Evolutionary conservation across 768 basidiomycete genomes (phyloP), one percentile per base, ranked within the genome.

Genomic region (Leccinum subgranulosum): DNA sequence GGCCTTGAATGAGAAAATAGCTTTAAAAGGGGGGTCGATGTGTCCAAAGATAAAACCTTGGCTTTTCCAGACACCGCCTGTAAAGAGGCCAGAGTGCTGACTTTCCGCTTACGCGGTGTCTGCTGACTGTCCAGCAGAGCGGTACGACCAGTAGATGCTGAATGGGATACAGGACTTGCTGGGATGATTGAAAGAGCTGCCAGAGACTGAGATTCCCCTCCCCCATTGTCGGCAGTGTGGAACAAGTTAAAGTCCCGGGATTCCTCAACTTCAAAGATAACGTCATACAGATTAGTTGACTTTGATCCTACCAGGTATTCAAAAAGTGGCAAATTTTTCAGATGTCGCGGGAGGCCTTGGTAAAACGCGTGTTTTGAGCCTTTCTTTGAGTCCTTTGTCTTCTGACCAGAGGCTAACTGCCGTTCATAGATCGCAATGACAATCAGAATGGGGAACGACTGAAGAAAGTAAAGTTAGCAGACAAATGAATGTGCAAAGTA

Each of bases 371-470:
- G 78, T 2, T 83, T 82, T 12, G 80, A 76, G 43, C 78, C 79
- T 59, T 74, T 80, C 46, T 84, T 76, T 1, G 76, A 75, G 59
- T 81, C 79, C n/a, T 82, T 80, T 52, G 81, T 71, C 39, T 66
- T 76, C 54, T 76, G 76, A 3, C 83, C 82, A 19, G 77, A 70
- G 8, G 80, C 76, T 21, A 90, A 73, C 66, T 83, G 84, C 2
- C 93, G 81, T 73, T 97, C 94, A 70, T 94, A 94, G 10, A 86
- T 66, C 7, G 84, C 84, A 57, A 97, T 94, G 51, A 79, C 67
- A 29, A 94, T 69, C 27, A 97, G 81, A 49, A 86, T 82, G 0
- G 92, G 94, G 66, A 95, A 86, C 33, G 86, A 81, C 85, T 86
- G 56, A 46, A 19, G 33, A 43, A 41, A 28, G 43, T 21, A 50